A percentile compares a stretch with the other conserved stretches of the same genome.
Conservation (phyloP, 768 basidiomycete genomes). For the Lactarius indigo region DNA sequence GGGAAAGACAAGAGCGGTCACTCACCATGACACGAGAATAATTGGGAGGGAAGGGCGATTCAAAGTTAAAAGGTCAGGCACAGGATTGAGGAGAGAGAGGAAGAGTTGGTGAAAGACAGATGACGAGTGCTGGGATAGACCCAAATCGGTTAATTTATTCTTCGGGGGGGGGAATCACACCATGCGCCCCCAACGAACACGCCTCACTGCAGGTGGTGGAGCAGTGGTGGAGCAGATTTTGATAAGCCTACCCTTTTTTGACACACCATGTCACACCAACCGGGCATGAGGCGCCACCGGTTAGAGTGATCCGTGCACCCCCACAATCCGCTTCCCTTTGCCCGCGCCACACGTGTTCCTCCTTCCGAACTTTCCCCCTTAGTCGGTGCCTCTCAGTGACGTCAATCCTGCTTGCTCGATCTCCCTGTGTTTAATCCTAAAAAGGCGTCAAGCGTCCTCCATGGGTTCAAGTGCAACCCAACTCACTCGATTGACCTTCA, state of each 20-base stretch:
- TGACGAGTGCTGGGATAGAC: not conserved
- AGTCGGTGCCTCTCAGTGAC: not conserved
- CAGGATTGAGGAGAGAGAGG: not conserved
- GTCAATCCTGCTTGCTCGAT: not conserved
- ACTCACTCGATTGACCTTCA: too few species aligned
- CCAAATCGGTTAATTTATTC: constrained; percentile 14
- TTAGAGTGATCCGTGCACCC: not conserved
- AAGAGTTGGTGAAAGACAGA: not conserved
- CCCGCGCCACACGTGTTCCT: constrained; percentile 1
- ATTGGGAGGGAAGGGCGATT: not conserved
- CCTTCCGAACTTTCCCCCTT: not conserved
- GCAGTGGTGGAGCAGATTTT: constrained; percentile 4
- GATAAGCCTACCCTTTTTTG: constrained; percentile 11
- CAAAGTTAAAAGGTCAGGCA: not conserved
- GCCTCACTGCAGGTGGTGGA: constrained; percentile 9
- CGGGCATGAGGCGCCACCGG: constrained; percentile 8
- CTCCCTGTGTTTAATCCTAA: not conserved
- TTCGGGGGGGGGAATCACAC: constrained; percentile 1
- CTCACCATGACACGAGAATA: constrained; percentile 16
- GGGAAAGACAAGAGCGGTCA: too few species aligned
- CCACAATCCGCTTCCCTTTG: not conserved
- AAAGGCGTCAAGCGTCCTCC: not conserved
- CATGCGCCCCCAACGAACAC: constrained; percentile 1
- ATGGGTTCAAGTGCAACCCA: not conserved
- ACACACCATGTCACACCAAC: constrained; percentile 14